These are phyloP conservation scores for Leccinum truebloodii DNA, from an alignment of 768 basidiomycete species.

Conservation along the genomic window DNA sequence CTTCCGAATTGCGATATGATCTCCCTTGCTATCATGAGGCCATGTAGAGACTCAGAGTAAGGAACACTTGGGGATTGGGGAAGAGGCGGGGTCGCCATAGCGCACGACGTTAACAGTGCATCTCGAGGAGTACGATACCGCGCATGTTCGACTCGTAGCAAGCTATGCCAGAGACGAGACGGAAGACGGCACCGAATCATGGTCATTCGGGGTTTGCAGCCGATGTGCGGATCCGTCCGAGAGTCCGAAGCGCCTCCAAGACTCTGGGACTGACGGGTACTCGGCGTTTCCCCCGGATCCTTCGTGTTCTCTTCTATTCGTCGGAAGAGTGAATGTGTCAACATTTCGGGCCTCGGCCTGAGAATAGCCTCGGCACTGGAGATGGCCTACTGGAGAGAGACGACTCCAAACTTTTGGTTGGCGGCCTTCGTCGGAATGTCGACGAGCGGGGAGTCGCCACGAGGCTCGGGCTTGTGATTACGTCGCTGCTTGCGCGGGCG, in stretches of 20 bases:
- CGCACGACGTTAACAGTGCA: neutral
- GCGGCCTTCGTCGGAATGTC: neutral
- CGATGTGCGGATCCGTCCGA: conserved; percentile 2
- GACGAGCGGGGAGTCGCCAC: neutral
- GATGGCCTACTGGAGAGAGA: neutral
- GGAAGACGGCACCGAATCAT: neutral
- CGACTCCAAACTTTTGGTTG: neutral
- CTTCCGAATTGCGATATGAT: neutral
- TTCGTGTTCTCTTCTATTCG: neutral
- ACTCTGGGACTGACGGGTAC: neutral
- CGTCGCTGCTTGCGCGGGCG: neutral
- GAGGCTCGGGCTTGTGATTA: neutral
- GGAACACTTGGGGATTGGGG: neutral
- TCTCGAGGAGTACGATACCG: neutral
- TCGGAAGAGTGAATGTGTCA: neutral
- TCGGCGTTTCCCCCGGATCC: neutral
- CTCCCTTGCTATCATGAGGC: conserved; percentile 1
- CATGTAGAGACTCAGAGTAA: neutral
- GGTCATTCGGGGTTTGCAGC: neutral
- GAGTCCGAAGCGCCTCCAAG: conserved; percentile 3
- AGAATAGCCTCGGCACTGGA: neutral
- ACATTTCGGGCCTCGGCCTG: neutral
- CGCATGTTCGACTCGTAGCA: too few species aligned
- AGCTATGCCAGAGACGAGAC: neutral
- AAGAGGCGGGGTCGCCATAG: neutral